Base-by-base conservation (phyloP, 345 rosid species). In the Brassica nigra region DNA sequence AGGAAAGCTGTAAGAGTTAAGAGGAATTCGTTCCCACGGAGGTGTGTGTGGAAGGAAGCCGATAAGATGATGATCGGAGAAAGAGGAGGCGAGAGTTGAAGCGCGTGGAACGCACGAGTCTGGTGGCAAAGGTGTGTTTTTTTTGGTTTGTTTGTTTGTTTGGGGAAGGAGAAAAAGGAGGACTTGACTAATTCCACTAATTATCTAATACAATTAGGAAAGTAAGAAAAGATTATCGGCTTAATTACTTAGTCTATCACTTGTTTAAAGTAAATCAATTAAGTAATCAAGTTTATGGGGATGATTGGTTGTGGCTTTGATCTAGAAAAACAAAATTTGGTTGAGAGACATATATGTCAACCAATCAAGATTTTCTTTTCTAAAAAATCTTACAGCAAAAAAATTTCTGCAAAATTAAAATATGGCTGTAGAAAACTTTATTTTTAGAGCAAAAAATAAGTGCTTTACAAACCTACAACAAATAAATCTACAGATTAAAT, bases 51-150 rank as follows among this genome's bases (percentile, higher is more conserved):
- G 18, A 67, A 57, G 55, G 67, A 34, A 68, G 3, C 33, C 80
- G 70, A 62, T 16, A 6, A 68, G 70, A 70, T 4, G 73, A 52
- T 52, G 58, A 52, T 73, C 77, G 77, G 82, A 66, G 73, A 57
- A 66, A 18, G 12, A 20, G 0, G 44, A 66, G 1, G 69, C 42
- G 16, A 71, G 61, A 42, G 72, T 11, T 44, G 68, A 72, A 65
- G 76, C 71, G 76, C 80, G 80, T 70, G 42, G 42, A 52, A 18
- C 0, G 3, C 37, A 69, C 70, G 66, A 68, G 42, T 49, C 39
- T 14, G 62, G 37, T 29, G 37, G 61, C 39, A 39, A 30, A 12
- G 18, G 44, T 23, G 44, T 23, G 44, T 42, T 23, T 20, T 39
- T 10, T 37, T 8, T 37, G 8, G 6, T 33, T 33, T 33, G 18